phyloP scores from a whole-genome alignment of 2,329 filamentous ascomycete species.

The Alternaria conjuncta region DNA sequence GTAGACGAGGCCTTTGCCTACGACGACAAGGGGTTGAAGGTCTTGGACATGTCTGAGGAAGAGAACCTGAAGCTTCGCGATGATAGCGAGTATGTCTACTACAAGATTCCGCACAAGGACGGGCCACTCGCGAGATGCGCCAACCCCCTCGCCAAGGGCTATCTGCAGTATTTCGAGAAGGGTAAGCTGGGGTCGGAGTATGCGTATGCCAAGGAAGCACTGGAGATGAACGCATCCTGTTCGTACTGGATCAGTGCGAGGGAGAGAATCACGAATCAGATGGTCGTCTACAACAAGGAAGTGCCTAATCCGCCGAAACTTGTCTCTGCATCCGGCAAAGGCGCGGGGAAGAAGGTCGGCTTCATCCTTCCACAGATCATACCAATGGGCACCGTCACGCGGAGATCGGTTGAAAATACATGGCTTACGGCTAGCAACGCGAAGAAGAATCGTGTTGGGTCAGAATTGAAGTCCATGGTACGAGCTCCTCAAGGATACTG shows the following conservation, averaged over 20 bases:
- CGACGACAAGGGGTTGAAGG: constrained; percentile 71
- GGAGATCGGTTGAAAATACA: constrained; percentile 93
- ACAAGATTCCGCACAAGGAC: constrained; percentile 96
- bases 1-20: constrained; percentile 69
- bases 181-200: constrained; percentile 88
- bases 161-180: constrained; percentile 88
- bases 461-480: constrained; percentile 96
- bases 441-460: constrained; percentile 93
- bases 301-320: constrained; percentile 26
- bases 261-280: constrained; percentile 91
- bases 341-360: constrained; percentile 58
- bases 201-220: constrained; percentile 86
- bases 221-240: constrained; percentile 98
- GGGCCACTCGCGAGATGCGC: constrained; percentile 83
- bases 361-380: constrained; percentile 96
- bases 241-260: constrained; percentile 99
- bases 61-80: constrained; percentile 69
- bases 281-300: constrained; percentile 86
- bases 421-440: constrained; percentile 98
- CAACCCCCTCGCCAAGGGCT: constrained; percentile 90
- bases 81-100: constrained; percentile 73
- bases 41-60: constrained; percentile 79
- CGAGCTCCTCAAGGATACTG: constrained; percentile 87
- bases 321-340: constrained; percentile 25
- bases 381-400: constrained; percentile 96